These are phyloP conservation scores for Leccinum boreale DNA, from an alignment of 768 basidiomycete species.

Conservation along the genomic window DNA sequence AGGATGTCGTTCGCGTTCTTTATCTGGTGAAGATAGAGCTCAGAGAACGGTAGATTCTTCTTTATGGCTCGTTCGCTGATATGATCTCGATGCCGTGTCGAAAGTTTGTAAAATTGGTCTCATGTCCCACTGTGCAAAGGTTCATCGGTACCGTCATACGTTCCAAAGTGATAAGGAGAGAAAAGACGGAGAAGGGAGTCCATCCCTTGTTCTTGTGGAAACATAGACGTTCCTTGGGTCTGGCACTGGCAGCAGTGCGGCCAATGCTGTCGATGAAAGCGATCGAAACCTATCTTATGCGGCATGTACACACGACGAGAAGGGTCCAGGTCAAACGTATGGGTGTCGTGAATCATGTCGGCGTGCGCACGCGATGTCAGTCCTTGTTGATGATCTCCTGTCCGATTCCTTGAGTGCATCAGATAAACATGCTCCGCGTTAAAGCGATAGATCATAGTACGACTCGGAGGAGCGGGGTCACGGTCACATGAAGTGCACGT, in stretches of 20 bases:
- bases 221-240: slow-evolving; percentile 1
- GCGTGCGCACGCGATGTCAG: background rate
- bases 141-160: background rate
- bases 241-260: slow-evolving; percentile 1
- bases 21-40: background rate
- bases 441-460: too few species aligned
- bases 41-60: background rate
- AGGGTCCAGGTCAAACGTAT: slow-evolving; percentile 1
- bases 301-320: background rate
- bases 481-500: too few species aligned
- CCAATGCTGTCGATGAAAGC: slow-evolving; percentile 1
- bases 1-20: background rate
- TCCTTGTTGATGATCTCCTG: slow-evolving; percentile 3
- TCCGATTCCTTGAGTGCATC: too few species aligned
- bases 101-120: background rate
- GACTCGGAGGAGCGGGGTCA: too few species aligned
- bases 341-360: slow-evolving; percentile 3
- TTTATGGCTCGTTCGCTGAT: background rate
- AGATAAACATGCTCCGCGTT: too few species aligned
- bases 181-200: background rate
- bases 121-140: background rate
- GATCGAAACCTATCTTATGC: background rate
- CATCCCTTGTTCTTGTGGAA: background rate
- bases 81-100: slow-evolving; percentile 1
- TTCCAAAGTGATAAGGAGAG: background rate